Evolutionary conservation across 1,139 yeast species (phyloP).

Genomic region (Yamadazyma blattariae): DNA sequence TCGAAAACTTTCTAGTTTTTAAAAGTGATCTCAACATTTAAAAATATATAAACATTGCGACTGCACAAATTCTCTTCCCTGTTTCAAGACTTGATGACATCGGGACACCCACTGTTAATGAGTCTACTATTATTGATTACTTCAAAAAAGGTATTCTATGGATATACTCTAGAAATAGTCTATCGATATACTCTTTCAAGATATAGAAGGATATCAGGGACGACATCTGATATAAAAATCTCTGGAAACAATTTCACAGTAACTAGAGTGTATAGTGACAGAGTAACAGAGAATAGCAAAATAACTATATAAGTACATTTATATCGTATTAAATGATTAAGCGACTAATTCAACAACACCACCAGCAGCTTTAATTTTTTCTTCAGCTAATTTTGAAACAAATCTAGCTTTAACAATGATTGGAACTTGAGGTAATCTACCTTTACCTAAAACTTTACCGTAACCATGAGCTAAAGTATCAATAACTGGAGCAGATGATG

Average conservation of each 20-base stretch:
- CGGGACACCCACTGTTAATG: too few species aligned
- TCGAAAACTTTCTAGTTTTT: not conserved
- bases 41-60: slow-evolving; percentile 12
- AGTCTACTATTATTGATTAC: too few species aligned
- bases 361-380: slow-evolving; percentile 99
- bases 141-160: too few species aligned
- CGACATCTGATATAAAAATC: too few species aligned
- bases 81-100: not conserved
- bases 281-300: not conserved
- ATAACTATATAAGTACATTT: slow-evolving; percentile 8
- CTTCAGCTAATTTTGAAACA: slow-evolving; percentile 98
- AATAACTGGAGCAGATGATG: slow-evolving; percentile 96
- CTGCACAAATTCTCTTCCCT: not conserved
- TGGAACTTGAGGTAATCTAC: slow-evolving; percentile 96
- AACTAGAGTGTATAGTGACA: not conserved
- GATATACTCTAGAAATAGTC: too few species aligned
- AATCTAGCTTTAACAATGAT: slow-evolving; percentile 99
- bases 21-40: not conserved
- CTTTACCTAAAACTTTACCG: slow-evolving; percentile 99
- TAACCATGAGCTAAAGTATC: slow-evolving; percentile 99
- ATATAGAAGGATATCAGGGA: too few species aligned
- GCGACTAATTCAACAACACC: slow-evolving; percentile 99
- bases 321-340: slow-evolving; percentile 39
- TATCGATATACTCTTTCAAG: too few species aligned
- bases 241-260: too few species aligned